Conservation (phyloP, 441 rosid species). For the Mallotus japonicus region DNA sequence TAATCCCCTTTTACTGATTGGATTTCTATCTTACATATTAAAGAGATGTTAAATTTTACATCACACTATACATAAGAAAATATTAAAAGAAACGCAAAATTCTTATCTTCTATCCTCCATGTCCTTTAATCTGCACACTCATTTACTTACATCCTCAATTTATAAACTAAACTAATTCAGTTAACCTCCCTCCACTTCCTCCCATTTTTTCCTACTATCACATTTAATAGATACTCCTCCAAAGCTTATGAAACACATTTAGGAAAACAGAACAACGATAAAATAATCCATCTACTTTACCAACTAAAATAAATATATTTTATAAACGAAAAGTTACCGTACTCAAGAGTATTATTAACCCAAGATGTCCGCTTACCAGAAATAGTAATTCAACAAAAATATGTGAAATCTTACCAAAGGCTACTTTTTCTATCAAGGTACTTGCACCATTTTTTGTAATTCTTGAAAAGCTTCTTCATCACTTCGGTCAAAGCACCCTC, state of each 20-base stretch:
- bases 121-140: neutral
- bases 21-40: neutral
- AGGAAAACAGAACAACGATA: neutral
- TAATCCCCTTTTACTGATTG: neutral
- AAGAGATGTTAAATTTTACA: neutral
- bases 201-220: neutral
- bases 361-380: neutral
- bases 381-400: neutral
- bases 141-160: neutral
- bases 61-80: neutral
- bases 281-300: neutral
- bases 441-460: slow-evolving; percentile 98
- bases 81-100: neutral
- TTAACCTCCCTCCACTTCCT: neutral
- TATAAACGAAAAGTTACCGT: neutral
- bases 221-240: neutral
- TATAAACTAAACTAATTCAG: neutral
- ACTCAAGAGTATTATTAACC: neutral
- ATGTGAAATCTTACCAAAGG: slow-evolving; percentile 59
- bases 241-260: neutral
- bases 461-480: slow-evolving; percentile 97
- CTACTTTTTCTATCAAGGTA: slow-evolving; percentile 93
- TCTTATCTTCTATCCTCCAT: neutral
- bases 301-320: neutral
- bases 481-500: slow-evolving; percentile 91